These are phyloP conservation scores for Plantago coronopus DNA, from an alignment of 305 asterid species.

Conservation along the genomic window DNA sequence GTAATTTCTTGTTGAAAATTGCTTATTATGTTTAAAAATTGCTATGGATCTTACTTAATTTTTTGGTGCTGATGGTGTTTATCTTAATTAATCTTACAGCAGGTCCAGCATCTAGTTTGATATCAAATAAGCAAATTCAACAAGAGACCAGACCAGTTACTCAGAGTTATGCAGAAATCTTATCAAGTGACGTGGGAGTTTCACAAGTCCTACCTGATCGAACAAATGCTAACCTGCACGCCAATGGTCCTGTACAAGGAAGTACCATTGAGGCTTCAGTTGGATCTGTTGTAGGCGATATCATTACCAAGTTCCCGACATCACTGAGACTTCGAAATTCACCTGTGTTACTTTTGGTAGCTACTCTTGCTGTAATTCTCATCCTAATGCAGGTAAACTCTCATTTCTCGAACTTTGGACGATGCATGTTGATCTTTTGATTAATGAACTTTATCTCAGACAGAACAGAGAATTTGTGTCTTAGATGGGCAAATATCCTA, in stretches of 20 bases:
- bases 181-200: conserved; percentile 26
- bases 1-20: conserved; percentile 35
- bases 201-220: conserved; percentile 33
- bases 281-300: conserved; percentile 40
- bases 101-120: conserved; percentile 30
- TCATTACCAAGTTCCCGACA: conserved; percentile 34
- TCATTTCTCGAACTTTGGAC: neutral
- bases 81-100: conserved; percentile 21
- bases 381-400: conserved; percentile 83
- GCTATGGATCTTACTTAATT: conserved; percentile 3
- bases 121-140: conserved; percentile 39
- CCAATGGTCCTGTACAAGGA: conserved; percentile 28
- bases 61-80: neutral
- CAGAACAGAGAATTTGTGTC: neutral
- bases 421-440: neutral
- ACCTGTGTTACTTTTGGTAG: conserved; percentile 48
- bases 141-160: conserved; percentile 23
- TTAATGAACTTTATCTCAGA: neutral
- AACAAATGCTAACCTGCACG: conserved; percentile 31
- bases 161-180: conserved; percentile 24
- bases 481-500: no score
- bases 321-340: conserved; percentile 51
- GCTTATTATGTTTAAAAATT: conserved; percentile 16
- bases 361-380: conserved; percentile 56
- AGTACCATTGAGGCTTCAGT: conserved; percentile 30